These are phyloP conservation scores for Thielaviopsis musarum DNA, from an alignment of 2,329 filamentous ascomycete species.

Conservation along the genomic window DNA sequence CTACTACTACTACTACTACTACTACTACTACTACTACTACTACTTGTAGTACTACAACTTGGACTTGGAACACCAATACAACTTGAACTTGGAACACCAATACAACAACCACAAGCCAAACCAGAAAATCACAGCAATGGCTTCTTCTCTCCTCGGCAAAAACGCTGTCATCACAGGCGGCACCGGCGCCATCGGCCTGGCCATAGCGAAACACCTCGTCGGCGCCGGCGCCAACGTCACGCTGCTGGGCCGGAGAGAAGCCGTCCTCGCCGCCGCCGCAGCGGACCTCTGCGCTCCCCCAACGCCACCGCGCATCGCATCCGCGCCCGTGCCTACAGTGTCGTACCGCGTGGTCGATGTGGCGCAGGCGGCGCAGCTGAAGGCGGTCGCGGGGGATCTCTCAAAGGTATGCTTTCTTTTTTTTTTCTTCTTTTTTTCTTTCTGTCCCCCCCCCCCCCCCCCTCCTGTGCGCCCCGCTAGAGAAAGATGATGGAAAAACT, in stretches of 20 bases:
- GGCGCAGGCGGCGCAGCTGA: constrained; percentile 36
- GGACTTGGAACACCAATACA: too few species aligned
- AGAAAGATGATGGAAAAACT: too few species aligned
- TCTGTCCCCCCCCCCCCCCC: constrained; percentile 21
- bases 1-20: too few species aligned
- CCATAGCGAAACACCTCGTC: constrained; percentile 51
- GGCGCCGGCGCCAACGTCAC: constrained; percentile 40
- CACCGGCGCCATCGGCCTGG: constrained; percentile 52
- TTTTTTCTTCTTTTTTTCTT: constrained; percentile 14
- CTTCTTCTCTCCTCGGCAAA: constrained; percentile 25
- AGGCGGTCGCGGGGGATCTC: constrained; percentile 64
- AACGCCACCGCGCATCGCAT: background rate
- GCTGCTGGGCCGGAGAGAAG: constrained; percentile 40
- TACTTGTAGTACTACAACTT: too few species aligned
- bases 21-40: too few species aligned
- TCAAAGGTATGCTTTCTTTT: constrained; percentile 44
- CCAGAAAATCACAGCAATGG: too few species aligned
- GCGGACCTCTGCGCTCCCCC: constrained; percentile 16
- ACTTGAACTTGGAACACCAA: too few species aligned
- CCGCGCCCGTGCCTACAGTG: too few species aligned
- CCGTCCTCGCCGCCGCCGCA: constrained; percentile 27
- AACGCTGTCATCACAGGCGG: constrained; percentile 50
- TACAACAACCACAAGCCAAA: too few species aligned
- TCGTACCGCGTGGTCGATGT: constrained; percentile 2
- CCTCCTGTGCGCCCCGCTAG: background rate